A percentile compares a stretch with the other conserved stretches of the same genome.
Conservation (phyloP, 352 stramenopile species). For the Globisporangium perplexum region DNA sequence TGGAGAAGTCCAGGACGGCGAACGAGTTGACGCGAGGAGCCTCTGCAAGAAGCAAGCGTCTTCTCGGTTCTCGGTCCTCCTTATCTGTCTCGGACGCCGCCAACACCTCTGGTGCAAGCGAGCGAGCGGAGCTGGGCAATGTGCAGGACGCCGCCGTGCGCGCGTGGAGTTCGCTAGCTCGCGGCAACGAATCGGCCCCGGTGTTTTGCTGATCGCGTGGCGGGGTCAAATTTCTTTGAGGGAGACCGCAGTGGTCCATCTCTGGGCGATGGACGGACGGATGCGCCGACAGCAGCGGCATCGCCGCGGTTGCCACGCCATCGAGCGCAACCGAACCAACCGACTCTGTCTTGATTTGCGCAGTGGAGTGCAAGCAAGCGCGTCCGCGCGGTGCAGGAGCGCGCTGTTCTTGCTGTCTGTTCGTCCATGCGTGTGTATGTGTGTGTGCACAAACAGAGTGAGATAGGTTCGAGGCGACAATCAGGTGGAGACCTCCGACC, state of each 20-base stretch:
- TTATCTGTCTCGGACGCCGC: no score
- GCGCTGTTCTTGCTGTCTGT: no score
- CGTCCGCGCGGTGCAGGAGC: neutral
- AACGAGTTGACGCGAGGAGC: neutral
- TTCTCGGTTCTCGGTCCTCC: no score
- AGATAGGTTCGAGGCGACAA: neutral
- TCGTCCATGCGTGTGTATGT: neutral
- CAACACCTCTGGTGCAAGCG: no score
- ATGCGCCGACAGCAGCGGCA: neutral
- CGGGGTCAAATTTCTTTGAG: neutral
- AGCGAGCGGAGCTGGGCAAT: no score
- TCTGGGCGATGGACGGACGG: neutral
- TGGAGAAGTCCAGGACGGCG: no score
- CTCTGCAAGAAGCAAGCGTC: no score
- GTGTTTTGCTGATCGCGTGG: neutral
- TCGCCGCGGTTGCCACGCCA: no score
- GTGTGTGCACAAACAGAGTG: neutral
- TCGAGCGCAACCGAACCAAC: neutral
- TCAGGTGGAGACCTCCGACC: neutral
- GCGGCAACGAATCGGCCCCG: no score
- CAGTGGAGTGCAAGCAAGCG: neutral
- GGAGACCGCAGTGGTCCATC: neutral
- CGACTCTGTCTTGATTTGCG: conserved; percentile 2
- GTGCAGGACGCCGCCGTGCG: no score
- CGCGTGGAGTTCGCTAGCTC: no score